Base-by-base conservation (phyloP, 176 grass and related monocot species). In the Lolium multiflorum region DNA sequence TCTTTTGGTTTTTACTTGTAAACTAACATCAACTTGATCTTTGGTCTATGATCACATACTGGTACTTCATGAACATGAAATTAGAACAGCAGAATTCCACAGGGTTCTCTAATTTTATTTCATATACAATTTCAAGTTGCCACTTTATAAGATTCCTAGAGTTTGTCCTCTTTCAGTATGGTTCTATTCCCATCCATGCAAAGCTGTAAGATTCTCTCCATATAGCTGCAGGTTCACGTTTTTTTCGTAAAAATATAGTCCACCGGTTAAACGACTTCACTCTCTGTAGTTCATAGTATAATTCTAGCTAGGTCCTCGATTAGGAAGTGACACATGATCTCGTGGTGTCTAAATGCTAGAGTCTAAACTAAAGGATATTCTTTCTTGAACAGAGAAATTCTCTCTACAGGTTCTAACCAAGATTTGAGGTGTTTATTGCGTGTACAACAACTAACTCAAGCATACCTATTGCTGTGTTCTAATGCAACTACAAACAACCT, bases 141-240 rank as follows among this genome's bases (percentile, higher is more conserved):
- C 81, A 4, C 76, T 84, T 28, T 44, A 68, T 84, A 81, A 77
- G 81, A 91, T 88, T 88, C 85, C 85, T 81, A 20, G 0, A 84
- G 51, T 76, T 77, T 91, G 89, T 88, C 89, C 71, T 77, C 69
- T 88, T 87, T 76, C 26, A 21, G 20, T 61, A 51, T 66, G 88
- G 47, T 86, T 82, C 25, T 68, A 84, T 84, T 46, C 56, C 11
- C 60, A 76, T 84, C 68, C 51, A 44, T 68, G 58, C 41, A 76
- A 84, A 68, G 41, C 81, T 80, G 69, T 64, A 70, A 84, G 68
- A 84, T 91, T 88, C 86, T 71, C 8, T 76, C 79, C 80, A 71
- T 76, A 78, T 65, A 38, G 8, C 58, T 48, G 16, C 18, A 17
- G 22, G 3, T 61, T 64, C 15, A 57, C 51, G 21, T 21, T 31